Conservation (phyloP, 2,329 filamentous ascomycete genomes). For the Sphaerulina populicola region DNA sequence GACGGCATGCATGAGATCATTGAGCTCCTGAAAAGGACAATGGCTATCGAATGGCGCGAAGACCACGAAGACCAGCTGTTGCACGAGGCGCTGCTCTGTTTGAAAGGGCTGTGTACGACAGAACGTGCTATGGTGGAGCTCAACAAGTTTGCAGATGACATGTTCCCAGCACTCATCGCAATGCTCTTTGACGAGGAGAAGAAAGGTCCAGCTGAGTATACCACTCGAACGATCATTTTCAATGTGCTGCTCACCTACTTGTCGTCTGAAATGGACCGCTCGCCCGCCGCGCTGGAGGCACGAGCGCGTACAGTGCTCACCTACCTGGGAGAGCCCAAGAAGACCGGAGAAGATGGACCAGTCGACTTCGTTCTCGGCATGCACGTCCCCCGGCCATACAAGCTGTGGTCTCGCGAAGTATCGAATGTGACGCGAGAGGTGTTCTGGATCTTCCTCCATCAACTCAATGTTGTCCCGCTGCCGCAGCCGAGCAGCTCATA, state of each 20-base stretch:
- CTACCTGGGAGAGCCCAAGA: constrained; percentile 75
- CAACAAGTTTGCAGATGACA: constrained; percentile 63
- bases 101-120: constrained; percentile 91
- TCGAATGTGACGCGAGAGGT: constrained; percentile 93
- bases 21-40: constrained; percentile 75
- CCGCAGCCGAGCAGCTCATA: constrained; percentile 33
- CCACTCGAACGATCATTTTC: constrained; percentile 80
- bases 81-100: constrained; percentile 82
- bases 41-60: constrained; percentile 94
- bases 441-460: constrained; percentile 98
- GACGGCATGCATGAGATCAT: constrained; percentile 92
- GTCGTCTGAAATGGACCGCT: constrained; percentile 48
- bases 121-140: constrained; percentile 76
- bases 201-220: constrained; percentile 95
- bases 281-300: constrained; percentile 42
- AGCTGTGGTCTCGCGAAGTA: constrained; percentile 88
- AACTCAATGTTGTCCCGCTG: constrained; percentile 75
- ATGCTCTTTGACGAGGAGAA: constrained; percentile 98
- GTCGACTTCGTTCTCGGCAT: constrained; percentile 84
- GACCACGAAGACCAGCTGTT: constrained; percentile 91
- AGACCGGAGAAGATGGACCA: constrained; percentile 65
- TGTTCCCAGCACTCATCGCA: constrained; percentile 77
- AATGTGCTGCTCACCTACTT: constrained; percentile 86
- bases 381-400: constrained; percentile 77
- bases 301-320: constrained; percentile 66